These are phyloP conservation scores for Lecanicillium sp. DNA, from an alignment of 2,329 filamentous ascomycete species.

Conservation along the genomic window DNA sequence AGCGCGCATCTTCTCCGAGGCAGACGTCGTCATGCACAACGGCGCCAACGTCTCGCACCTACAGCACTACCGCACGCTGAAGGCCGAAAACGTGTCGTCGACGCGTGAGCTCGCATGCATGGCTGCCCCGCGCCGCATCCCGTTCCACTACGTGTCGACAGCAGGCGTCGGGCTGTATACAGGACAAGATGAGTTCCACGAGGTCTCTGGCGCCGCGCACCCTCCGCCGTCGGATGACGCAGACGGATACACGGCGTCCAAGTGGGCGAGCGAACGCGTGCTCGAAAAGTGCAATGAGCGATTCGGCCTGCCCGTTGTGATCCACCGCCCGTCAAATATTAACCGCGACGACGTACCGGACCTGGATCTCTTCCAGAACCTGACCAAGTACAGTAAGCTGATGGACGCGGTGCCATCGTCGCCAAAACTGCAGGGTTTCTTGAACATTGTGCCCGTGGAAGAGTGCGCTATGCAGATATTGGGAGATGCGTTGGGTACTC, in stretches of 20 bases:
- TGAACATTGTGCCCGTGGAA: not conserved
- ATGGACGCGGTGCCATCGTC: not conserved
- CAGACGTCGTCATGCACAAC: conserved; percentile 18
- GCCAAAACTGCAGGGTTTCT: not conserved
- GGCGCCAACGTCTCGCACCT: conserved; percentile 30
- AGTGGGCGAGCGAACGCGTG: conserved; percentile 25
- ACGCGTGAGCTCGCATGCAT: conserved; percentile 24
- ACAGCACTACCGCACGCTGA: conserved; percentile 27
- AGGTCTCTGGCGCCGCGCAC: conserved; percentile 8
- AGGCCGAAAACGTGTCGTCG: conserved; percentile 23
- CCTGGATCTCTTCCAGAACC: conserved; percentile 2
- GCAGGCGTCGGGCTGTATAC: not conserved
- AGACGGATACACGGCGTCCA: conserved; percentile 24
- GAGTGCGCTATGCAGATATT: not conserved
- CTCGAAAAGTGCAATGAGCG: conserved; percentile 14
- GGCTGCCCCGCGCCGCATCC: not conserved
- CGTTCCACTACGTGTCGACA: conserved; percentile 2
- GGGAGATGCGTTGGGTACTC: not conserved
- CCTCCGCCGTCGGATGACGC: conserved; percentile 13
- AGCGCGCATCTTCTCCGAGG: not conserved
- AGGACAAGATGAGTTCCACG: not conserved
- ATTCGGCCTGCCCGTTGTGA: not conserved
- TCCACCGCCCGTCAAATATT: conserved; percentile 1
- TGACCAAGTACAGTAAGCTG: conserved; percentile 1
- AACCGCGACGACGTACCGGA: not conserved